Base-by-base conservation (phyloP, 495 filamentous ascomycete genomes). In the Emericellopsis terricola region DNA sequence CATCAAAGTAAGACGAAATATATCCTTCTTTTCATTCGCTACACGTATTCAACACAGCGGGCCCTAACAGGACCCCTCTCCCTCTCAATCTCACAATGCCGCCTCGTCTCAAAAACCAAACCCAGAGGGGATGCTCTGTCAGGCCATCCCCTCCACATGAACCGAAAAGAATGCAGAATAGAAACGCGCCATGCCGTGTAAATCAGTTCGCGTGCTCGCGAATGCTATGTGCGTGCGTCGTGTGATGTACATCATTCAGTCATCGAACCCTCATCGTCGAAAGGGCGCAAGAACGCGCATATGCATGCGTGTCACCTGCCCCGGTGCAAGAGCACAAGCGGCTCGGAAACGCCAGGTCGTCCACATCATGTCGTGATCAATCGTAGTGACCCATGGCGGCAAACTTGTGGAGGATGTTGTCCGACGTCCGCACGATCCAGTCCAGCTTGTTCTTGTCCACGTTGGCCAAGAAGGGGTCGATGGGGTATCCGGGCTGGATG, bases 401-500 rank as follows among this genome's bases (percentile, higher is more conserved):
- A 26, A 26, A 26, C 23, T 6, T 6, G 11, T 26, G 5, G n/a
- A 35, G 21, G 17, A 35, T 35, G n/a, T 35, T 15, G 3, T 15
- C 6, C 4, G 33, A 35, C 6, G 33, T 16, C n/a, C 6, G 19
- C 21, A 35, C 33, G 24, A 35, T 35, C 33, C 33, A 35, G n/a
- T 35, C 33, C 5, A 35, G 33, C 33, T 35, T 35, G 33, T 21
- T 21, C 13, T 21, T 2, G 4, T 35, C 33, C 4, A 35, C 15
- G 21, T 35, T 35, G 20, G 33, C 33, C 5, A 35, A 15, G 33
- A 35, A 35, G n/a, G 33, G 33, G 16, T 35, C 33, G 4, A 21
- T 35, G 11, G 33, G 33, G 17, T 15, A 35, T n/a, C 33, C 33
- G 17, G 23, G 19, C 15, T 35, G 33, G 33, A 35, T 35, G 17